phyloP scores from a whole-genome alignment of 805 yeast genomes.

The Nadsonia fulvescens region DNA sequence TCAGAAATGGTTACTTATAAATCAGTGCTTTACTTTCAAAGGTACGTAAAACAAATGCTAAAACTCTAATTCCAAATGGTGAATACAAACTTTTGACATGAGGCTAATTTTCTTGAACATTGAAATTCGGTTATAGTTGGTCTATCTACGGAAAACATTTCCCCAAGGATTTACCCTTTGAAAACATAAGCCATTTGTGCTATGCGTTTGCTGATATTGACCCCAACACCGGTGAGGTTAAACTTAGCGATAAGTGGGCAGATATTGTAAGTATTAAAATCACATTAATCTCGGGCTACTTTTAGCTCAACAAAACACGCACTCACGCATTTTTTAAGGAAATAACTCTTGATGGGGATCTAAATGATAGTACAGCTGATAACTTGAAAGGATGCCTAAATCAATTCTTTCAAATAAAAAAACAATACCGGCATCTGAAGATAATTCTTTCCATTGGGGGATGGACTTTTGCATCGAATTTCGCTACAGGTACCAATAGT shows the following conservation, averaged over 20 bases:
- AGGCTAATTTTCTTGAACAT: too few species aligned
- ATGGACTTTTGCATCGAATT: constrained; percentile 33
- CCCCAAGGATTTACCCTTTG: constrained; percentile 44
- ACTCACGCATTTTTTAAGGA: too few species aligned
- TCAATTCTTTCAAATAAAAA: constrained; percentile 31
- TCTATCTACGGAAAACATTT: constrained; percentile 40
- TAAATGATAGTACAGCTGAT: constrained; percentile 3
- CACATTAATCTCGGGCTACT: too few species aligned
- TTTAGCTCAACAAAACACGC: too few species aligned
- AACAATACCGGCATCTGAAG: constrained; percentile 25
- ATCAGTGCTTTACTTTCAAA: too few species aligned
- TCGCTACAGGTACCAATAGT: constrained; percentile 28
- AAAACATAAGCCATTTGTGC: constrained; percentile 43
- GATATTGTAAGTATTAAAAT: too few species aligned
- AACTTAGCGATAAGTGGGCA: constrained; percentile 45
- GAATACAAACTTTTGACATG: too few species aligned
- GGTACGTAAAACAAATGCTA: too few species aligned
- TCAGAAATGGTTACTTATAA: too few species aligned
- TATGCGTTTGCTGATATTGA: constrained; percentile 62
- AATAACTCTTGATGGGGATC: too few species aligned
- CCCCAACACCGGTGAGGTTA: constrained; percentile 31
- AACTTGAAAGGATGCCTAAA: constrained; percentile 28
- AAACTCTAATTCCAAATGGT: too few species aligned
- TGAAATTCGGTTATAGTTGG: constrained; percentile 28
- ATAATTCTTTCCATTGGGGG: constrained; percentile 76